Percentiles rank a stretch among this genome's conserved stretches.
Conservation (phyloP, 1,284 basidiomycete species). For the Marasmius sp. region DNA sequence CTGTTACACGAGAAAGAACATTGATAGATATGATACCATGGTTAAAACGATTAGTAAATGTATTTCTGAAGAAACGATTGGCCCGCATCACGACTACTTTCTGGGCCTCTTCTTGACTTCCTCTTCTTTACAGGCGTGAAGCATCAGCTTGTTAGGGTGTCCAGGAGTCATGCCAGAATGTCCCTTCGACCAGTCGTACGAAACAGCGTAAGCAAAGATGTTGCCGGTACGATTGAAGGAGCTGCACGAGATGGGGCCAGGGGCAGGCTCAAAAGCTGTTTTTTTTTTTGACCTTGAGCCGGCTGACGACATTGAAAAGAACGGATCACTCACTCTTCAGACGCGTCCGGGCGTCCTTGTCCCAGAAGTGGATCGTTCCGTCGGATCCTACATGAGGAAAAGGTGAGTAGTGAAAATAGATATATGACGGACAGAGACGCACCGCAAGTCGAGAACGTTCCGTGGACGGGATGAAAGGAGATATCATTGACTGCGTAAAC, state of each 20-base stretch:
- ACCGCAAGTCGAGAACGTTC: slow-evolving; percentile 94
- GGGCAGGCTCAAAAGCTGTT: slow-evolving; percentile 68
- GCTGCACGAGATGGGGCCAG: slow-evolving; percentile 70
- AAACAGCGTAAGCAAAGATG: slow-evolving; percentile 89
- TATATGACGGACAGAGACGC: slow-evolving; percentile 31
- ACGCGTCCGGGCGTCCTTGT: slow-evolving; percentile 86
- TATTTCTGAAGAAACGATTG: neutral
- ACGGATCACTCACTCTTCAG: slow-evolving; percentile 69
- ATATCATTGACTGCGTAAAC: slow-evolving; percentile 90
- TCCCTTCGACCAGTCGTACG: slow-evolving; percentile 91
- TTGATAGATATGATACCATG: neutral
- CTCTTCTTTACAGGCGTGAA: slow-evolving; percentile 88
- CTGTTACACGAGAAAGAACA: neutral
- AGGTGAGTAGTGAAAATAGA: slow-evolving; percentile 11
- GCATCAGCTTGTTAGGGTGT: slow-evolving; percentile 84
- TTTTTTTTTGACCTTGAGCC: slow-evolving; percentile 10
- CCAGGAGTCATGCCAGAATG: slow-evolving; percentile 83
- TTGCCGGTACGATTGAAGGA: slow-evolving; percentile 84
- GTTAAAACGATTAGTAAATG: neutral
- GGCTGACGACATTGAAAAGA: neutral
- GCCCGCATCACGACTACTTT: slow-evolving; percentile 33
- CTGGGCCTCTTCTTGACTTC: slow-evolving; percentile 76
- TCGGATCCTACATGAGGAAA: slow-evolving; percentile 54
- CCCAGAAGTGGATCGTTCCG: slow-evolving; percentile 86
- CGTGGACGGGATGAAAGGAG: slow-evolving; percentile 89